A percentile compares a stretch with the other conserved stretches of the same genome.
phyloP scores from a whole-genome alignment of 106 monocot genomes.

The Ottelia alismoides region DNA sequence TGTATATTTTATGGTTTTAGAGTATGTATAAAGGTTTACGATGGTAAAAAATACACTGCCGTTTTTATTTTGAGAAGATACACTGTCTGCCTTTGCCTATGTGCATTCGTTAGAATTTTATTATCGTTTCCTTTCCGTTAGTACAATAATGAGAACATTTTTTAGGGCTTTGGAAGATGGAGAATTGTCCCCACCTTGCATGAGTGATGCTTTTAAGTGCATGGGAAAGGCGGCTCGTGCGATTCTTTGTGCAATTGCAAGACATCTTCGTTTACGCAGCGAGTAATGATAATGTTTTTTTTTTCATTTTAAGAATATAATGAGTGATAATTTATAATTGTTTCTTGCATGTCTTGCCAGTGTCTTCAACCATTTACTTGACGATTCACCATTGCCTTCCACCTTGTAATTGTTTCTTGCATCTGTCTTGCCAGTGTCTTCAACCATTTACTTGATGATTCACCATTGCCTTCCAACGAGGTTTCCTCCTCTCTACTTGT shows the following conservation, averaged over 20 bases:
- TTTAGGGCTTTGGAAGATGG: conserved; percentile 70
- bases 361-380: conserved; percentile 83
- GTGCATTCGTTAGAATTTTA: no score
- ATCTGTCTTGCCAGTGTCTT: conserved; percentile 51
- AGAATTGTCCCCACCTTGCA: conserved; percentile 67
- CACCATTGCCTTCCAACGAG: conserved; percentile 63
- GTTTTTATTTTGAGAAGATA: no score
- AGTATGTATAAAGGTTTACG: no score
- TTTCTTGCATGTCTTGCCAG: conserved; percentile 30
- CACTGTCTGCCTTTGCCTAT: no score
- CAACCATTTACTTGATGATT: conserved; percentile 88
- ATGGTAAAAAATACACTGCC: no score
- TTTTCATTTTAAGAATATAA: no score
- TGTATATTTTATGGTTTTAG: no score
- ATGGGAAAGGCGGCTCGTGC: conserved; percentile 73
- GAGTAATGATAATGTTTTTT: conserved; percentile 69
- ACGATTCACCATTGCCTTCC: conserved; percentile 67
- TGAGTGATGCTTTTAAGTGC: conserved; percentile 77
- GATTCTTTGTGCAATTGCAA: conserved; percentile 65
- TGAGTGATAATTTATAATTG: no score
- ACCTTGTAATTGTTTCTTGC: conserved; percentile 19
- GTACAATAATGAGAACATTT: no score
- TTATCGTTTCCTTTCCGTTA: no score
- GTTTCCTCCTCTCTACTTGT: conserved; percentile 76
- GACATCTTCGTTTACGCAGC: conserved; percentile 71